Evolutionary conservation across 2,329 filamentous ascomycete species (phyloP), one percentile per base, ranked within the genome.

Genomic region (Xylaria polymorpha): DNA sequence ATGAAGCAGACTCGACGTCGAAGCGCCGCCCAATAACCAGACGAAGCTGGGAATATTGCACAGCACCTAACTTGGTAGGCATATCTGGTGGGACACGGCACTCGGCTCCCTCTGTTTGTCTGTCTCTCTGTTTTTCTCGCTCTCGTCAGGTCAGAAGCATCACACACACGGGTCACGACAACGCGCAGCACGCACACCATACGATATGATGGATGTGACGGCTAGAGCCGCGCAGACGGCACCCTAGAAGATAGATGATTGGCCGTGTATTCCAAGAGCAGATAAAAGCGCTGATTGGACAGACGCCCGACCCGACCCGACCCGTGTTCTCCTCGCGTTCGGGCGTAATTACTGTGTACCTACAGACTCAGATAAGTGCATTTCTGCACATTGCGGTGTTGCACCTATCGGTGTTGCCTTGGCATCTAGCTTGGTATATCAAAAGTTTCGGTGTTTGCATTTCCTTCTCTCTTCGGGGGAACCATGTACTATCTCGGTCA

Each of bases 11-110:
- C 39, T 12, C 6, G 22, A 72, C 72, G 44, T 72, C 69, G 72
- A 77, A 76, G 73, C 76, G 75, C 76, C 75, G 61, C 68, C 70
- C 70, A 69, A 74, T 69, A 62, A 25, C 60, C 67, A 43, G 35
- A 66, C 37, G 35, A 57, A 41, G 35, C 32, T 22, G 57, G 46
- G 58, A 53, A 51, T 48, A 29, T 29, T 4, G 25, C 25, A 29
- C 25, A 29, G 25, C 25, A 29, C 25, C 25, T 29, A 29, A 4
- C 25, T 29, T 29, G 25, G 25, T 29, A 29, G 25, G 32, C 64
- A 61, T n/a, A 60, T 20, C 25, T 22, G 48, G 55, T 39, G 61
- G 55, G 22, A 65, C 32, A 60, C 32, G 61, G 65, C 55, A 43
- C 46, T 50, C 46, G 46, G 46, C 46, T 50, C 20, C 18, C 64